Evolutionary conservation across 1,284 basidiomycete species (phyloP), one percentile per base, ranked within the genome.

Genomic region (Malassezia globosa): DNA sequence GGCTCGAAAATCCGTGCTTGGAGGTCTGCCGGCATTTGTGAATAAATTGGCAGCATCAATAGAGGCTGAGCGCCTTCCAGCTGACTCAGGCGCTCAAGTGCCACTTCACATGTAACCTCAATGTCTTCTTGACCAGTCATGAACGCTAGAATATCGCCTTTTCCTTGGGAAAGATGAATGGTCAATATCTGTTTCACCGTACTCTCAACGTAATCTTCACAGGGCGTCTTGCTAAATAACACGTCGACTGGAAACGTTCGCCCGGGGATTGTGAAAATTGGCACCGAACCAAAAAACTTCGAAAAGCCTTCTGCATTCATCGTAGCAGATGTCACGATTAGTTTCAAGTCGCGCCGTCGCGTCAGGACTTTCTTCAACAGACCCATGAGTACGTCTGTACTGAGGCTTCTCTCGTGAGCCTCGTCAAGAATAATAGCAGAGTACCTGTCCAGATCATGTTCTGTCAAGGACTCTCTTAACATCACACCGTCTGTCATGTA

Each of bases 121-220:
- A 99, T 99, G 71, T 99, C 94, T 73, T 99, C 94, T 74, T 97
- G 94, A 47, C 94, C 94, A 22, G 94, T 99, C 92, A 97, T 97
- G 73, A 99, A 99, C 13, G 97, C 87, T 29, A 99, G 77, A 48
- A 97, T 87, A 74, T 97, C 94, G 5, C 94, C 94, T 0, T 81
- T 81, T n/a, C 89, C 87, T 16, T 85, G 79, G 0, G 89, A 88
- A 21, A 97, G 77, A 69, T 97, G 94, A 43, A 99, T 96, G 64
- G 92, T 86, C 7, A 97, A 77, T 6, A 95, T 85, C 74, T 97
- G 90, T 75, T 96, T 97, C 57, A 99, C 90, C 0, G 94, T 85
- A 55, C 85, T 83, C 66, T 97, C 94, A 51, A 99, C 94, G 64
- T 97, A 99, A 69, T 99, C 94, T 67, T 96, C 92, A 67, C 90